Evolutionary conservation across 805 yeast species (phyloP).

Genomic region (Ogataea nakhonphanomensis): DNA sequence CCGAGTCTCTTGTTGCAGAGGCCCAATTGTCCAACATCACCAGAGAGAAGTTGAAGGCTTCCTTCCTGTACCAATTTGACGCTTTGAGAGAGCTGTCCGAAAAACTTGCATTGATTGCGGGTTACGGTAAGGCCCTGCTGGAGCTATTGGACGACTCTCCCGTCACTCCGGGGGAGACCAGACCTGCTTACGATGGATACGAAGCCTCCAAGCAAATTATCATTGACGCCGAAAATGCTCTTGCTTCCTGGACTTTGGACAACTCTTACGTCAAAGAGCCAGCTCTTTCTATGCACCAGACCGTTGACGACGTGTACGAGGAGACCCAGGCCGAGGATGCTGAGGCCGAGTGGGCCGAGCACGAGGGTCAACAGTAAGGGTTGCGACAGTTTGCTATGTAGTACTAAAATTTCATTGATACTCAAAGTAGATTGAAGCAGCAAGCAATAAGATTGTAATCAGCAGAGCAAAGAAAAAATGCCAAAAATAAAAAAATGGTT

Average conservation of each 20-base stretch:
- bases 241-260: slow-evolving; percentile 96
- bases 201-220: slow-evolving; percentile 98
- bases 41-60: slow-evolving; percentile 96
- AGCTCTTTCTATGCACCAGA: slow-evolving; percentile 78
- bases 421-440: background rate
- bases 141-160: slow-evolving; percentile 96
- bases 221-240: slow-evolving; percentile 92
- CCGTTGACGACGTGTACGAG: slow-evolving; percentile 59
- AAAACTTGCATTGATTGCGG: slow-evolving; percentile 95
- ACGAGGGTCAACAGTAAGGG: slow-evolving; percentile 19
- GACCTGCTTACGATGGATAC: slow-evolving; percentile 97
- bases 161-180: slow-evolving; percentile 98
- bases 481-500: slow-evolving; percentile 46
- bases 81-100: slow-evolving; percentile 92
- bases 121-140: slow-evolving; percentile 95
- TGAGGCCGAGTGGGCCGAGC: slow-evolving; percentile 40
- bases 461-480: background rate
- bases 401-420: slow-evolving; percentile 4
- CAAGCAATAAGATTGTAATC: background rate
- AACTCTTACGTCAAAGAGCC: slow-evolving; percentile 88
- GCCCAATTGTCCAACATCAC: slow-evolving; percentile 98
- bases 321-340: slow-evolving; percentile 41
- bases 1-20: slow-evolving; percentile 97
- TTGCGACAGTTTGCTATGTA: slow-evolving; percentile 4
- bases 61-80: slow-evolving; percentile 95